Conservation (phyloP, 495 filamentous ascomycete genomes). For the Penicilliopsis zonata region DNA sequence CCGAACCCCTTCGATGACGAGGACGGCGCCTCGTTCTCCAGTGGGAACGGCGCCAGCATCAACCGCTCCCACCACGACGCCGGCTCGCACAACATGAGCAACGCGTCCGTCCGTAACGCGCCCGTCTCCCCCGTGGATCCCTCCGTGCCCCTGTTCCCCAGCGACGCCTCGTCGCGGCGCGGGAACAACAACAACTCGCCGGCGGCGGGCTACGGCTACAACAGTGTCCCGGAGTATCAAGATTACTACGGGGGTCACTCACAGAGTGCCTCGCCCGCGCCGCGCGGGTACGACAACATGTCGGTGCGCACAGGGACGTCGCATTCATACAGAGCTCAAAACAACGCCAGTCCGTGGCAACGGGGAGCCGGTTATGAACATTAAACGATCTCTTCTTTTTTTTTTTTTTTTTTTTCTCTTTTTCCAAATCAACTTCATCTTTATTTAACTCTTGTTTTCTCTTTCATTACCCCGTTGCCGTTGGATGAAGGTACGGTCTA, state of each 20-base stretch:
- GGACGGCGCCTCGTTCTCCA: conserved; percentile 60
- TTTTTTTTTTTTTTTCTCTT: conserved; percentile 15
- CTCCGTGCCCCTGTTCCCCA: conserved; percentile 50
- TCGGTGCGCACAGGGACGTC: conserved; percentile 18
- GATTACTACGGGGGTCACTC: conserved; percentile 1
- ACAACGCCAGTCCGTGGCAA: conserved; percentile 54
- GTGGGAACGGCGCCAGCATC: conserved; percentile 25
- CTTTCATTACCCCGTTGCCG: conserved; percentile 6
- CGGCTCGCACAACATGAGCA: conserved; percentile 4
- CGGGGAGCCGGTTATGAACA: conserved; percentile 55
- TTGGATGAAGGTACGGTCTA: too few relatives aligned
- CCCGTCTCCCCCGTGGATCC: conserved; percentile 50
- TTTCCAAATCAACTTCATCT: background rate
- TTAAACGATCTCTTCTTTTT: conserved; percentile 22
- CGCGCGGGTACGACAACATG: conserved; percentile 18
- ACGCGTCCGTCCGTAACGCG: conserved; percentile 7
- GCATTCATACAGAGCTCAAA: conserved; percentile 34
- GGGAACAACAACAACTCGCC: conserved; percentile 19
- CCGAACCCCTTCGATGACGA: conserved; percentile 63
- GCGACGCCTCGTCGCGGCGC: conserved; percentile 21
- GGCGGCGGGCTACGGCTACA: conserved; percentile 11
- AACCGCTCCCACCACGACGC: conserved; percentile 18
- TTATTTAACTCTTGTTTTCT: conserved; percentile 4
- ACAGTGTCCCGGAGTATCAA: conserved; percentile 10
- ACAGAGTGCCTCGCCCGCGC: conserved; percentile 17